These are phyloP conservation scores for Lathyrus tuberosus DNA, from an alignment of 306 rosid species.

Conservation along the genomic window DNA sequence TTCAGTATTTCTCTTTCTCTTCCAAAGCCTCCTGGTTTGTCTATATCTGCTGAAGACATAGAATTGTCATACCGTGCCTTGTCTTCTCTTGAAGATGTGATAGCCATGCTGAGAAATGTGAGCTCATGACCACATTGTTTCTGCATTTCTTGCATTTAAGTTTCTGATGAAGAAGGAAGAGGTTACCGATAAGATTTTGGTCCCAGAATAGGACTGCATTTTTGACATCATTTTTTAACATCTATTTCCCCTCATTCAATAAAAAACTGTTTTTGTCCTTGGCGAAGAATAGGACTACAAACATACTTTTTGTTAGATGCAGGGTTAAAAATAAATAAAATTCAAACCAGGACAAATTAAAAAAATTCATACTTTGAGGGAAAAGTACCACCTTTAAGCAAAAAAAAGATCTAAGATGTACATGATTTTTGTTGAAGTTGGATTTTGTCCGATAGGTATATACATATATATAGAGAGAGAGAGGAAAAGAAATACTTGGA, in stretches of 20 bases:
- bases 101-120: conserved; percentile 92
- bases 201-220: not conserved
- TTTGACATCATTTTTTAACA: not conserved
- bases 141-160: conserved; percentile 35
- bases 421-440: conserved; percentile 31
- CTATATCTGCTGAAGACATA: conserved; percentile 60
- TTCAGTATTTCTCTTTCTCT: conserved; percentile 89
- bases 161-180: conserved; percentile 24
- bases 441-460: not conserved
- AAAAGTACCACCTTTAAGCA: not conserved
- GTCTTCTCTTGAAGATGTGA: conserved; percentile 93
- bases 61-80: conserved; percentile 84
- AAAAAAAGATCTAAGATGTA: conserved; percentile 30
- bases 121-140: conserved; percentile 43
- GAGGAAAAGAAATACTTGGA: not conserved
- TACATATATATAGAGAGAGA: not conserved
- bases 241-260: conserved; percentile 14
- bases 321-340: not conserved
- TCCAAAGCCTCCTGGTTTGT: conserved; percentile 76
- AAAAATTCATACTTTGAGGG: conserved; percentile 4
- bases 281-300: not conserved
- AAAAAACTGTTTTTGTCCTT: conserved; percentile 1
- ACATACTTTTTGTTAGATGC: not conserved
- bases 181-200: not conserved
- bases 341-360: not conserved